Evolutionary conservation across 176 grass and related monocot species (phyloP), one percentile per base, ranked within the genome.

Genomic region (Triticum aestivum): DNA sequence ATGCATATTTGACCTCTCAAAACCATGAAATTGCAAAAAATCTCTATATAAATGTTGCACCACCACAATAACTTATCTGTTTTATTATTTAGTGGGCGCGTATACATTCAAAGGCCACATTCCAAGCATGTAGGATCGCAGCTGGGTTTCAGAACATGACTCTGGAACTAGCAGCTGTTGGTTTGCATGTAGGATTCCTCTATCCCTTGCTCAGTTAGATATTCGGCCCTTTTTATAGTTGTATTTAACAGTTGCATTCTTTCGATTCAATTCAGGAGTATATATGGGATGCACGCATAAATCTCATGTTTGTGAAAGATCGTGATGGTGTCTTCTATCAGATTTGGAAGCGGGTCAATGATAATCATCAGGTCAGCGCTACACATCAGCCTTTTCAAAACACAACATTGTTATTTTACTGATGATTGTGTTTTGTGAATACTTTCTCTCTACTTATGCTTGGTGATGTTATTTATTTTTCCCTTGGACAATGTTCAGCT

Each of bases 361-460:
- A 54, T 3, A 30, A 51, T 51, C 47, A 89, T 71, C 65, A 27
- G 82, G 69, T 79, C 79, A 80, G 20, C 17, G 26, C 68, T 33
- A 11, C 33, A 5, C 59, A 69, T 62, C 21, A 62, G 8, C 59
- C 47, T 51, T 51, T 63, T 63, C 21, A 62, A n/a, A 62, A 62
- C 59, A 11, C 59, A 62, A 62, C 59, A 62, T 62, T 23, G 59
- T n/a, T 62, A 62, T 62, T n/a, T 62, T 62, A 62, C 59, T 23
- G 59, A 62, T 62, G 8, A 62, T 62, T 62, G 21, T 62, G 59
- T 62, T 62, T 24, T 23, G n/a, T 26, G 61, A 63, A 26, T 63
- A 11, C 61, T 63, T 26, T 63, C n/a, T 10, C 61, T 63, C 20
- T 61, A 63, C 61, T 26, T 26, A 26, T 26, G 21, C 61, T 63